A percentile compares a stretch with the other conserved stretches of the same genome.
phyloP scores from a whole-genome alignment of 2,329 filamentous ascomycete genomes.

The Pyrenochaeta sp. region DNA sequence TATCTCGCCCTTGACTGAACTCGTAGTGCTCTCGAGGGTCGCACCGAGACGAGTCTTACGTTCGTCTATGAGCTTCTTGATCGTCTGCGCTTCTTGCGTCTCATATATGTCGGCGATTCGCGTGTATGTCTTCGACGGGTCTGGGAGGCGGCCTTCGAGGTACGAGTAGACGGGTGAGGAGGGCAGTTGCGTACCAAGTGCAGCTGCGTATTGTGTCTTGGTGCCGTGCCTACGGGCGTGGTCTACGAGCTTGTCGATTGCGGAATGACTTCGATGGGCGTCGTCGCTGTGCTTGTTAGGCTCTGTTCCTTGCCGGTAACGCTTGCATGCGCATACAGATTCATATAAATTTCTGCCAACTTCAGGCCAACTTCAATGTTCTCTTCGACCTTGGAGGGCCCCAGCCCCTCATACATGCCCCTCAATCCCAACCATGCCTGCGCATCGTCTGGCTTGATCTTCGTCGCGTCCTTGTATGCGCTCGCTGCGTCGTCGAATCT shows the following conservation, averaged over 20 bases:
- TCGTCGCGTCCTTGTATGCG: conserved; percentile 76
- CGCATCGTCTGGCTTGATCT: conserved; percentile 76
- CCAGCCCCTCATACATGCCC: conserved; percentile 83
- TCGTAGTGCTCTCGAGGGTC: conserved; percentile 80
- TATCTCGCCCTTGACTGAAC: conserved; percentile 88
- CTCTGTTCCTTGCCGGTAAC: too few relatives aligned
- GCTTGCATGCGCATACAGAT: conserved; percentile 24
- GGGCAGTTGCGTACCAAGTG: conserved; percentile 79
- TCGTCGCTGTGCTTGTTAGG: conserved; percentile 59
- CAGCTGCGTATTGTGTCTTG: conserved; percentile 75
- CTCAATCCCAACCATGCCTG: conserved; percentile 92
- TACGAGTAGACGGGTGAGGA: conserved; percentile 80
- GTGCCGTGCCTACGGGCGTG: conserved; percentile 78
- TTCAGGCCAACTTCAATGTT: conserved; percentile 78
- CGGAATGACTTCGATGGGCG: conserved; percentile 64
- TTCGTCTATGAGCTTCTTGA: conserved; percentile 90
- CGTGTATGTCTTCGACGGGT: conserved; percentile 81
- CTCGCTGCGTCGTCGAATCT: conserved; percentile 76
- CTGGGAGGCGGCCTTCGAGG: conserved; percentile 83
- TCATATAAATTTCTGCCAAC: conserved; percentile 77
- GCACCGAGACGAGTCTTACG: conserved; percentile 87
- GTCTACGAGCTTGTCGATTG: conserved; percentile 80
- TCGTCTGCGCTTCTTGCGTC: conserved; percentile 83
- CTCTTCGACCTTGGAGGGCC: conserved; percentile 70
- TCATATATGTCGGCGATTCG: conserved; percentile 85